Evolutionary conservation across 768 basidiomycete species (phyloP), one percentile per base, ranked within the genome.

Genomic region (Lactarius evosmus): DNA sequence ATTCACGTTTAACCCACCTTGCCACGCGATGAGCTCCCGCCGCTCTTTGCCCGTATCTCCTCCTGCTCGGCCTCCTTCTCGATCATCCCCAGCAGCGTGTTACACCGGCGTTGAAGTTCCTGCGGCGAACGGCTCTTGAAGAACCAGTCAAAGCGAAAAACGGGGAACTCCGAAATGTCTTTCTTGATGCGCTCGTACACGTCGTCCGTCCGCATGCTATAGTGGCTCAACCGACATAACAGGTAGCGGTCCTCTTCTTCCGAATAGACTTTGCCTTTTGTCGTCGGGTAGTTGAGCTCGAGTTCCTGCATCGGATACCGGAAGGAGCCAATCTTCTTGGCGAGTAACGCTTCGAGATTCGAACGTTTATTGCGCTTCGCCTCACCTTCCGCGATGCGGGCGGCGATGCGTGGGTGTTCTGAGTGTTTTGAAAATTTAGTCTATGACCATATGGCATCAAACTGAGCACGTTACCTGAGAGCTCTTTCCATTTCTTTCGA

Each of bases 61-160:
- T 85, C 84, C 64, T 83, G 81, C 72, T 82, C 82, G 0, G 87
- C 88, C 75, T 98, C 96, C 78, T 95, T 96, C 77, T 93, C 88
- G 66, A 99, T 91, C 85, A 97, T 92, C 11, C 86, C 80, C 30
- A 97, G 71, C 40, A 98, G 73, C 2, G 96, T 97, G 69, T 88
- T 88, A 70, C 94, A 97, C 59, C 96, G 78, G 67, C 96, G 79
- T 71, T 88, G 86, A 61, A 98, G 76, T 76, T 98, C 96, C 70
- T 92, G 87, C 3, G 93, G 87, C 12, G 90, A 92, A 60, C 96
- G 79, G 67, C 92, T 93, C 80, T 96, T 95, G 82, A 95, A 89
- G 79, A 97, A 98, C 96, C 95, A 98, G 72, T 98, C 95, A 70
- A 98, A 98, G 25, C 95, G 81, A 78, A 98, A 99, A 16, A 95